Evolutionary conservation across 345 rosid genomes (phyloP).

Genomic region (Salix exigua): DNA sequence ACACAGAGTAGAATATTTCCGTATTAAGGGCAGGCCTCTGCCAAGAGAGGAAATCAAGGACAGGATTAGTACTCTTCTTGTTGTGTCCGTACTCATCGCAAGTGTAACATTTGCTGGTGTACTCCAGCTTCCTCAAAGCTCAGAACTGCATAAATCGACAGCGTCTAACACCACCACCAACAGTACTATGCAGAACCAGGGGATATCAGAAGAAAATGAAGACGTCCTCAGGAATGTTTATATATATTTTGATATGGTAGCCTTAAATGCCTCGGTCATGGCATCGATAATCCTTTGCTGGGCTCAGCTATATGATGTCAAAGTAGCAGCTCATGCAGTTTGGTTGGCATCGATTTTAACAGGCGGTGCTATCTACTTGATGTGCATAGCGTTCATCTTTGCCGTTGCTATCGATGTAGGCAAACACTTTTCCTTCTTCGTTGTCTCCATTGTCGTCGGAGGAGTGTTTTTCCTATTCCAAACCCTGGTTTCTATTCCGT

Average conservation of each 20-base stretch:
- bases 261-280: background rate
- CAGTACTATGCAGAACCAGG: too few species aligned
- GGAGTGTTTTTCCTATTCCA: background rate
- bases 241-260: background rate
- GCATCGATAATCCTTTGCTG: background rate
- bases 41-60: background rate
- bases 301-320: background rate
- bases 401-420: background rate
- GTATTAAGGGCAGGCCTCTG: too few species aligned
- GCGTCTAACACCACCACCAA: background rate
- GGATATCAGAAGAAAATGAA: background rate
- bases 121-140: background rate
- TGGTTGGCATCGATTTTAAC: background rate
- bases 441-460: background rate
- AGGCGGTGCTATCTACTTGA: background rate
- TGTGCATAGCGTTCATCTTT: background rate
- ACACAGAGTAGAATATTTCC: background rate
- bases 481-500: background rate
- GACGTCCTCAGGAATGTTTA: background rate
- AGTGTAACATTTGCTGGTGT: constrained; percentile 20
- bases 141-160: too few species aligned
- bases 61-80: constrained; percentile 17
- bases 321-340: background rate
- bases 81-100: constrained; percentile 21
- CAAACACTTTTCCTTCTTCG: background rate